phyloP scores from a whole-genome alignment of 208 protist species.

The Phytomonas sp. region DNA sequence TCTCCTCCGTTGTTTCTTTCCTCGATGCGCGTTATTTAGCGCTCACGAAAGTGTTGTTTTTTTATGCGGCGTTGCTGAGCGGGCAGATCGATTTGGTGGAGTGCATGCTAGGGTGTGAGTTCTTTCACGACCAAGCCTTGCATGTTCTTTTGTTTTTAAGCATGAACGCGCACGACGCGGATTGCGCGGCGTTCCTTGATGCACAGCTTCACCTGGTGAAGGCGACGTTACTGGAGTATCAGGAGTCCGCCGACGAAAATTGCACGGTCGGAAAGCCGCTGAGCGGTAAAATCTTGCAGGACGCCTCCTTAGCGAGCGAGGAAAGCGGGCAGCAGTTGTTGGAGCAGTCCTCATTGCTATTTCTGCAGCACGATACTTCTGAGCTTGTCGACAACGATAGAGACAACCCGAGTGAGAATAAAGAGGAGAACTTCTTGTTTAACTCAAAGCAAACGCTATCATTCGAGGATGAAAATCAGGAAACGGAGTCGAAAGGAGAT shows the following conservation, averaged over 20 bases:
- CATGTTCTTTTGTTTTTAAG: slow-evolving; percentile 41
- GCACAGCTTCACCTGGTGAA: neutral
- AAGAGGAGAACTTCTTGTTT: neutral
- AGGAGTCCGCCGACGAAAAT: neutral
- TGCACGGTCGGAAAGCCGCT: neutral
- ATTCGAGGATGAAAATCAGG: neutral
- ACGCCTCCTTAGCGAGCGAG: neutral
- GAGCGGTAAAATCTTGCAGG: neutral
- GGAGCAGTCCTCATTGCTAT: neutral
- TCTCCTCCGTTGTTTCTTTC: slow-evolving; percentile 60
- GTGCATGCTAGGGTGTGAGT: slow-evolving; percentile 44
- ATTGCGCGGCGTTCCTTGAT: slow-evolving; percentile 11
- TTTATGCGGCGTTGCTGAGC: slow-evolving; percentile 55
- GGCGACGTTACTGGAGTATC: neutral
- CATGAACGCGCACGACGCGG: slow-evolving; percentile 17
- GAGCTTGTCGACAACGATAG: neutral
- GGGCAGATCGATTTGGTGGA: slow-evolving; percentile 56
- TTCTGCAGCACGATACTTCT: neutral
- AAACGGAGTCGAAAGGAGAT: neutral
- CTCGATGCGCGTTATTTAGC: slow-evolving; percentile 29
- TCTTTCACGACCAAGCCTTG: slow-evolving; percentile 57
- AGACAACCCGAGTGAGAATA: neutral
- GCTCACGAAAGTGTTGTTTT: slow-evolving; percentile 24
- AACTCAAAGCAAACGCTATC: neutral
- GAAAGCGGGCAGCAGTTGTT: neutral